These are phyloP conservation scores for Scheffersomyces cryptocercus DNA, from an alignment of 1,139 yeast genomes.

Conservation along the genomic window DNA sequence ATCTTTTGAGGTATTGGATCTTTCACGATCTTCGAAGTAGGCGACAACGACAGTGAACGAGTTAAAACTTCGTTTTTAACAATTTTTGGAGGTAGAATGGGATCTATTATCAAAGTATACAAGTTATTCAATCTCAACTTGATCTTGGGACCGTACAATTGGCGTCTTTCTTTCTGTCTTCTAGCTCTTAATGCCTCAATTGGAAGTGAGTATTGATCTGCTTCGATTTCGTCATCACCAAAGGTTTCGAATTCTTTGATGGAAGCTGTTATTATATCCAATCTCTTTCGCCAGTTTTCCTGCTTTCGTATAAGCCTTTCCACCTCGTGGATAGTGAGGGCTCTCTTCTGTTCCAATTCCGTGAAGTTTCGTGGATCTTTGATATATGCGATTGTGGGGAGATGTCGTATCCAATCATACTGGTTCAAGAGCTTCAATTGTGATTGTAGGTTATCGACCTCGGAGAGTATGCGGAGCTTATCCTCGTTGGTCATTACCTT, in stretches of 20 bases:
- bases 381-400: slow-evolving; percentile 57
- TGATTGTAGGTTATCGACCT: slow-evolving; percentile 49
- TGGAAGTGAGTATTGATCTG: slow-evolving; percentile 23
- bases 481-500: slow-evolving; percentile 62
- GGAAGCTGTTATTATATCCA: slow-evolving; percentile 26
- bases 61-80: slow-evolving; percentile 3
- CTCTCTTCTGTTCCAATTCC: slow-evolving; percentile 53
- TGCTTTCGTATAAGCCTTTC: slow-evolving; percentile 47
- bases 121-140: slow-evolving; percentile 31
- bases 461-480: slow-evolving; percentile 47
- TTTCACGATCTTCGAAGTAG: not conserved
- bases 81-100: slow-evolving; percentile 29
- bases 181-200: slow-evolving; percentile 18
- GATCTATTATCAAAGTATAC: slow-evolving; percentile 30
- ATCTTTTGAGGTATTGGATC: not conserved
- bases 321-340: slow-evolving; percentile 54
- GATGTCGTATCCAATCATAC: slow-evolving; percentile 55
- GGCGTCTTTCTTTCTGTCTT: slow-evolving; percentile 20
- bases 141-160: slow-evolving; percentile 25
- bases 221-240: slow-evolving; percentile 8
- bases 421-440: slow-evolving; percentile 50
- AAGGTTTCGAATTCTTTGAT: slow-evolving; percentile 19
- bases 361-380: slow-evolving; percentile 43
- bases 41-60: too few species aligned
- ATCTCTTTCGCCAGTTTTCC: slow-evolving; percentile 43